Conservation (phyloP, 768 basidiomycete genomes). For the Strobilomyces dryophilus region DNA sequence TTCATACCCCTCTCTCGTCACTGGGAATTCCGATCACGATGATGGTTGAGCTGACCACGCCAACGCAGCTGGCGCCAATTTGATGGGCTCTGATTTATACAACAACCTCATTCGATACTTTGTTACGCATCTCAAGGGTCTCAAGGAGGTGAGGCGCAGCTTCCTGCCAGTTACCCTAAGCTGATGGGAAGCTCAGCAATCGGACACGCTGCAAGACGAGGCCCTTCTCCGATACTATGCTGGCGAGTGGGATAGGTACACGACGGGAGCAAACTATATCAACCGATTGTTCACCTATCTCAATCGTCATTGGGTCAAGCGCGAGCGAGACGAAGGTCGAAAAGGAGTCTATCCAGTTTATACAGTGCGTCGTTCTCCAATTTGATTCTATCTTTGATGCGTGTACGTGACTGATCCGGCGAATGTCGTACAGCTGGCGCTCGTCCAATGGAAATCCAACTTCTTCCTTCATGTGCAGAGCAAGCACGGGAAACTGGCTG, state of each 20-base stretch:
- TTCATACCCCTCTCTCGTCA: constrained; percentile 5
- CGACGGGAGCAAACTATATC: constrained; percentile 94
- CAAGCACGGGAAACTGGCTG: constrained; percentile 77
- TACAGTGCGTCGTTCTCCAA: constrained; percentile 55
- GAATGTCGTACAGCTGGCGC: constrained; percentile 59
- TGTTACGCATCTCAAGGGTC: constrained; percentile 66
- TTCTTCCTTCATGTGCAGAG: constrained; percentile 87
- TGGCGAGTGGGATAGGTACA: constrained; percentile 92
- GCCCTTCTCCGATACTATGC: constrained; percentile 89
- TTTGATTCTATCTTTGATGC: not conserved
- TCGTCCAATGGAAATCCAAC: constrained; percentile 93
- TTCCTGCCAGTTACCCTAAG: constrained; percentile 11
- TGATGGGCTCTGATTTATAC: constrained; percentile 98
- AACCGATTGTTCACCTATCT: constrained; percentile 97
- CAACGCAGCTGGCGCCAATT: constrained; percentile 74
- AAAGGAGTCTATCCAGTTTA: constrained; percentile 95
- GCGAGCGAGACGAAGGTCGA: constrained; percentile 95
- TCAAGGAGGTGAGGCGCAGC: constrained; percentile 52
- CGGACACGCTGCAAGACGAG: constrained; percentile 81
- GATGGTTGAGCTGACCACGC: constrained; percentile 16
- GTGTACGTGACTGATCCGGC: constrained; percentile 1
- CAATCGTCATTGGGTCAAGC: constrained; percentile 98
- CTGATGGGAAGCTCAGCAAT: constrained; percentile 45
- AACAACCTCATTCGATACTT: constrained; percentile 93
- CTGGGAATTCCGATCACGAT: constrained; percentile 22